phyloP scores from a whole-genome alignment of 805 yeast genomes.

The Yarrowia alimentaria region DNA sequence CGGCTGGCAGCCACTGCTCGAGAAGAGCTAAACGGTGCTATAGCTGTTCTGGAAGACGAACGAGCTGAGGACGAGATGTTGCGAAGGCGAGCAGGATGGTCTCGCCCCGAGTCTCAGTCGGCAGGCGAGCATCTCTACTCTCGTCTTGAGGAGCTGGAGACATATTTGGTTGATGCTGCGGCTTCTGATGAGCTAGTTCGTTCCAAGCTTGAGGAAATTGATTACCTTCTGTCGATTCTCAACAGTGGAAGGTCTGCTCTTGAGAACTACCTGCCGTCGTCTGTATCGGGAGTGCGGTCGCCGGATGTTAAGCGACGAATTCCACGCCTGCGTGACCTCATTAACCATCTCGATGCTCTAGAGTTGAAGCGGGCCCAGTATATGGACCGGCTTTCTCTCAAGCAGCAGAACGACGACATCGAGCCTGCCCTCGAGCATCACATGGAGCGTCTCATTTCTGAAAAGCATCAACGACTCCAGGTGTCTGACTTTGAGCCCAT shows the following conservation, averaged over 20 bases:
- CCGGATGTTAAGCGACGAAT: constrained; percentile 11
- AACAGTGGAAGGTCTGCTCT: constrained; percentile 41
- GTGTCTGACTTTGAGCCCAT: constrained; percentile 34
- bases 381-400: constrained; percentile 27
- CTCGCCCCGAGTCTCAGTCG: constrained; percentile 46
- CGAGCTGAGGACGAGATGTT: constrained; percentile 55
- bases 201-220: constrained; percentile 50
- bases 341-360: constrained; percentile 18
- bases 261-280: constrained; percentile 38
- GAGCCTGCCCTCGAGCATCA: constrained; percentile 7
- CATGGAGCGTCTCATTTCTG: constrained; percentile 3
- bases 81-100: constrained; percentile 56
- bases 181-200: constrained; percentile 58
- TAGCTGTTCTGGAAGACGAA: constrained; percentile 50
- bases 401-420: constrained; percentile 20
- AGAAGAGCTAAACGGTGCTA: constrained; percentile 39
- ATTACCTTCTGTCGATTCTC: constrained; percentile 47
- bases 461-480: neutral
- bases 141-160: constrained; percentile 47
- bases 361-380: constrained; percentile 34
- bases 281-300: constrained; percentile 34
- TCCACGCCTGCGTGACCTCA: constrained; percentile 1
- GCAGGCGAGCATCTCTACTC: constrained; percentile 45
- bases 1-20: constrained; percentile 45
- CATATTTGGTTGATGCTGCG: constrained; percentile 56